Base-by-base conservation (phyloP, 768 basidiomycete genomes). In the Amanita fuliginea region DNA sequence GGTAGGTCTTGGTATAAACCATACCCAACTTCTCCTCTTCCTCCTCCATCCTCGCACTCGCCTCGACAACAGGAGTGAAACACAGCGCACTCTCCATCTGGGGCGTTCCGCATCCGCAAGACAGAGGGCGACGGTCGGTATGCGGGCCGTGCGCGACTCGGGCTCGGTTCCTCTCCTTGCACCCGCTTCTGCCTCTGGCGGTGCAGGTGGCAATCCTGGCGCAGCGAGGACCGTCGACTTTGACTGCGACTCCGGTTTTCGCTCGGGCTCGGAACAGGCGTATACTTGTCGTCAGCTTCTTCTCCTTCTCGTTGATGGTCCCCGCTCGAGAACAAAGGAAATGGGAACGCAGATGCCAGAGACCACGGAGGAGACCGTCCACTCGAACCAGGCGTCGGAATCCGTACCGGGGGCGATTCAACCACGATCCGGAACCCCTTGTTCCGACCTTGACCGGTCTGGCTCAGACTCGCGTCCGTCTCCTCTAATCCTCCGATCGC, bases 61-160 rank as follows among this genome's bases (percentile, higher is more conserved):
- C 39, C 42, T 22, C 42, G 14, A 59, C 54, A 1, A 56, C 52
- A 3, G 70, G 67, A 0, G 72, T 71, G 54, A 84, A 83, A 56
- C 75, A 78, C 24, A 84, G 67, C 22, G 70, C 67, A 22, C 67
- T 73, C 49, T 80, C 74, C 49, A 84, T 66, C 0, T 75, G 71
- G 1, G 77, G 76, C 9, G 75, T 81, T 80, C 21, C 66, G 66
- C 0, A 79, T 78, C 3, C 84, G 67, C 18, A 75, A 19, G 14
- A 36, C 35, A 18, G 35, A 47, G 14, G 24, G 35, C 2, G 33
- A 55, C 61, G 19, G 58, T 47, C 42, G 51, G 52, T 58, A 32
- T 51, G 53, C 16, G 49, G 46, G 26, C 14, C 33, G 53, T 50
- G 42, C 22, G 6, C 32, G 32, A 32, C 39, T 42, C 6, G 46